Evolutionary conservation across 768 basidiomycete species (phyloP), one percentile per base, ranked within the genome.

Genomic region (Leccinum truebloodii): DNA sequence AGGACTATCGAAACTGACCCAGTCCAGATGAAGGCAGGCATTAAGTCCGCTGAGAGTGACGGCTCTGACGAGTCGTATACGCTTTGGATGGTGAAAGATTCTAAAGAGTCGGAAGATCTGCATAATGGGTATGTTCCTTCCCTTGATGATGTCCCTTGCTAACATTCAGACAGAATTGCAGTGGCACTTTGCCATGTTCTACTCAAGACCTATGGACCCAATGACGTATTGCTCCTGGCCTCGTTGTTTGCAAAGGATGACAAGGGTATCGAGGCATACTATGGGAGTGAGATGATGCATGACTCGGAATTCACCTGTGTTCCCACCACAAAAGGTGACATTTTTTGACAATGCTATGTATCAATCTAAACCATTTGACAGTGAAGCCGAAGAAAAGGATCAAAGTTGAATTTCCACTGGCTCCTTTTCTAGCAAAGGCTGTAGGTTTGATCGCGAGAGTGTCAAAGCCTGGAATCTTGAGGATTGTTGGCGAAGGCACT

Each of bases 151-250:
- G 2, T 24, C 16, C 3, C 9, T 16, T 32, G 16, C 52, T 56
- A 18, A 66, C 12, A 4, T 59, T 1, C 26, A 7, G 14, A 3
- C 50, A 65, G 64, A 16, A 30, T 57, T 7, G 64, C 65, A n/a
- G 52, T 65, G 22, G 60, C 54, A 2, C 55, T 65, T 26, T 65
- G 64, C 39, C 54, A 53, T 3, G 52, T 46, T 16, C 39, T 66
- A 12, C 65, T 65, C 34, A 63, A 59, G 10, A 63, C 54, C 1
- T 65, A 63, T 26, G 48, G 48, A 28, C 65, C 52, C 6, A 46
- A 56, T 51, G 65, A 65, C 6, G 39, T 65, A 22, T 37, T 65
- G 5, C 65, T 67, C 35, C 35, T 65, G 12, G 54, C 64, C 4
- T 63, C 60, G 5, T 54, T 65, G 5, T 46, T 65, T 4, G 44